Evolutionary conservation across 805 yeast genomes (phyloP).

Genomic region (Yarrowia sp.): DNA sequence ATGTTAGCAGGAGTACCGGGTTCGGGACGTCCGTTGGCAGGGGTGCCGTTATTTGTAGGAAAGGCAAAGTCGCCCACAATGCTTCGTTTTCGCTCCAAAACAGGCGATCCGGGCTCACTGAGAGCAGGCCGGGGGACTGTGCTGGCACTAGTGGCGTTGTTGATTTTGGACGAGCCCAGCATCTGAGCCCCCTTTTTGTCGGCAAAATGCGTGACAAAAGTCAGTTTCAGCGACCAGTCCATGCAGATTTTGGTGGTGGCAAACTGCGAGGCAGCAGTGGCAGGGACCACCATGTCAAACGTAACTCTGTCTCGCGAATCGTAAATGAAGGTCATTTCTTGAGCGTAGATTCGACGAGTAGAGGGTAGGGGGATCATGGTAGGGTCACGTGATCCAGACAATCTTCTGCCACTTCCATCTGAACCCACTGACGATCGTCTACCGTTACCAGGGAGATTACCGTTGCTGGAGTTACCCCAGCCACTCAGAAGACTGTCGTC

Average conservation of each 20-base stretch:
- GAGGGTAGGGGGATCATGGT: slow-evolving; percentile 28
- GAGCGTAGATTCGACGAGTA: slow-evolving; percentile 32
- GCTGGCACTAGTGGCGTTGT: neutral
- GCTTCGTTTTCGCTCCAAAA: slow-evolving; percentile 5
- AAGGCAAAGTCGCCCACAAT: neutral
- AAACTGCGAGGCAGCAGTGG: slow-evolving; percentile 41
- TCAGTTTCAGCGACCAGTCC: slow-evolving; percentile 38
- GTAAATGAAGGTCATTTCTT: slow-evolving; percentile 24
- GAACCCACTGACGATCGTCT: slow-evolving; percentile 29
- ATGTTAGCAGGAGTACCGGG: neutral
- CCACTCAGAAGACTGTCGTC: slow-evolving; percentile 29
- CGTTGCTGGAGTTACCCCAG: slow-evolving; percentile 29
- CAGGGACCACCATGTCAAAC: slow-evolving; percentile 34
- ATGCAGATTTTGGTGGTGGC: slow-evolving; percentile 37
- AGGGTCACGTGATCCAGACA: slow-evolving; percentile 35
- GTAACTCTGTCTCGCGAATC: slow-evolving; percentile 15
- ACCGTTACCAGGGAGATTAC: slow-evolving; percentile 32
- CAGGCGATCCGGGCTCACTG: slow-evolving; percentile 10
- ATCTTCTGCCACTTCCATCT: slow-evolving; percentile 7
- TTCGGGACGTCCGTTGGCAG: neutral
- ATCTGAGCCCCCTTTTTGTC: slow-evolving; percentile 17
- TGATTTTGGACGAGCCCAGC: neutral
- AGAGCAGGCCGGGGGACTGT: neutral
- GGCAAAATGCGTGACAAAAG: slow-evolving; percentile 35
- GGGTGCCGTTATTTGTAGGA: neutral